phyloP scores from a whole-genome alignment of 2,329 filamentous ascomycete genomes.

The Chrysoporthe austroafricana region DNA sequence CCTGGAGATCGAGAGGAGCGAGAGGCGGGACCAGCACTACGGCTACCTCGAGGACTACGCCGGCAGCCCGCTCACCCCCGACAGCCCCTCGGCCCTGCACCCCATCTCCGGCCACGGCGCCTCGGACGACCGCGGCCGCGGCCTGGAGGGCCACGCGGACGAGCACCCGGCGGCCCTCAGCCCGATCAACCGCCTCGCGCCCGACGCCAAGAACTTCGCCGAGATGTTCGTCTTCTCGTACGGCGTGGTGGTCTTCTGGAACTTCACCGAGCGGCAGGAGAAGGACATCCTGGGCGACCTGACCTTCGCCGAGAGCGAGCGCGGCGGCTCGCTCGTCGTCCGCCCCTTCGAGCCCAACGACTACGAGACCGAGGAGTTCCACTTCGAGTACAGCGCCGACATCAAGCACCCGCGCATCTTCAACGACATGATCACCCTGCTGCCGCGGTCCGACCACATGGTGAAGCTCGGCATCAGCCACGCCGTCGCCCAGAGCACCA shows the following conservation, averaged over 20 bases:
- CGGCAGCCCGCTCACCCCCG: slow-evolving; percentile 40
- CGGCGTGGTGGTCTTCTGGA: slow-evolving; percentile 98
- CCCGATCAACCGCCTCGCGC: slow-evolving; percentile 63
- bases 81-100: slow-evolving; percentile 20
- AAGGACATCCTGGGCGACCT: slow-evolving; percentile 95
- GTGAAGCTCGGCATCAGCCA: slow-evolving; percentile 98
- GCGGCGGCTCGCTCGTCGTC: slow-evolving; percentile 69
- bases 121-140: slow-evolving; percentile 27
- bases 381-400: slow-evolving; percentile 92
- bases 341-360: slow-evolving; percentile 84
- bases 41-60: slow-evolving; percentile 82
- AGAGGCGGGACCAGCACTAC: slow-evolving; percentile 85
- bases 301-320: slow-evolving; percentile 78
- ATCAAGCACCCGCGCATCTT: slow-evolving; percentile 90
- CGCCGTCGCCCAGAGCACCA: slow-evolving; percentile 95
- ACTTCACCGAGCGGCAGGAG: slow-evolving; percentile 94
- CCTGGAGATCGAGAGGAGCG: slow-evolving; percentile 93
- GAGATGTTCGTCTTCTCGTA: slow-evolving; percentile 99
- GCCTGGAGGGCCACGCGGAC: slow-evolving; percentile 35
- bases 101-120: slow-evolving; percentile 38
- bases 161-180: slow-evolving; percentile 47
- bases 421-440: slow-evolving; percentile 98
- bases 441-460: slow-evolving; percentile 93
- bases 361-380: slow-evolving; percentile 97
- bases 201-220: slow-evolving; percentile 78